Evolutionary conservation across 805 yeast genomes (phyloP), one percentile per base, ranked within the genome.

Genomic region (Candida khao-thaluensis): DNA sequence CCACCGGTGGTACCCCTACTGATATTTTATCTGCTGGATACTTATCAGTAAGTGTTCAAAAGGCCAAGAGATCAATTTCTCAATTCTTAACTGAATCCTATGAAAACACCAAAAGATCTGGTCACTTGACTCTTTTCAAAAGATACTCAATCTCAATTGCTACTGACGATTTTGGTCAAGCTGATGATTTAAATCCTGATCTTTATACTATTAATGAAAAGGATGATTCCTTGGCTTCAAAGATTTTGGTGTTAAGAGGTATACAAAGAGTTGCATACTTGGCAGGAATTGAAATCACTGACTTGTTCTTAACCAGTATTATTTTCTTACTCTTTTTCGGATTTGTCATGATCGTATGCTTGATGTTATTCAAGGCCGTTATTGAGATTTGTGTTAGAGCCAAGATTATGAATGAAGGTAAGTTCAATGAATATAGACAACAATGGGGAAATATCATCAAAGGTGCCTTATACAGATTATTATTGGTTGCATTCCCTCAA

Each of bases 1-100:
- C 96, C 6, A 93, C 99, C 1, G 96, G 96, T 26, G 99, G 99
- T 41, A 59, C 74, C 0, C 80, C 95, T 1, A 82, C 96, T 3
- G 85, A 85, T 29, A 77, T 88, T 25, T 63, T 91, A 30, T 65
- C 75, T 6, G 80, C 88, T 53, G 60, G 72, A 46, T 76, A 80
- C 47, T 64, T 89, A 30, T 87, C 96, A 2, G 77, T 93, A 39
- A 82, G 93, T 10, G 96, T 89, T n/a, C 95, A 86, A 56, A 83
- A 83, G 50, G 45, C 51, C 25, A 65, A 59, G 47, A 51, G 71
- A 39, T 51, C 56, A 10, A 43, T 50, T 4, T 42, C 51, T 7
- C 53, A 52, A 3, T 47, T 51, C 37, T 39, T 51, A 23, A 21
- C 18, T 11, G 37, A 42, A 15, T 38, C 45, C 28, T 43, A 43